phyloP scores from a whole-genome alignment of 2,329 filamentous ascomycete species.

The Drechslerella dactyloides region DNA sequence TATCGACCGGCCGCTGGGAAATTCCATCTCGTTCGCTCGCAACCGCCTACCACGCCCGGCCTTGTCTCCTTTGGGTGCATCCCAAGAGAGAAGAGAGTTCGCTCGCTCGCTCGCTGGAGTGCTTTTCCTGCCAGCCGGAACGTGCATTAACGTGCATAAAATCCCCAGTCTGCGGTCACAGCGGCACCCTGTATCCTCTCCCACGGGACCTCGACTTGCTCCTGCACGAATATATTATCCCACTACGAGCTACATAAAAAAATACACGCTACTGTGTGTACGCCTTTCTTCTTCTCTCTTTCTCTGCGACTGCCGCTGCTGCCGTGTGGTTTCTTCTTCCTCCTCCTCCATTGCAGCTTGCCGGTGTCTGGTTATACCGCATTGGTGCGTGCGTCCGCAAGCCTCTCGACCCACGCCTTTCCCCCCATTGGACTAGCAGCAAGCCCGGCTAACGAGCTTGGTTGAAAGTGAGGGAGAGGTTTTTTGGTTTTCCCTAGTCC shows the following conservation, averaged over 20 bases:
- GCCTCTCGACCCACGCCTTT: conserved; percentile 46
- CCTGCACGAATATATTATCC: background rate
- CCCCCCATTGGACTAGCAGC: conserved; percentile 45
- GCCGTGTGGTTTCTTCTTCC: conserved; percentile 31
- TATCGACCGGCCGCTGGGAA: background rate
- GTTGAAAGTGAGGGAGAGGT: conserved; percentile 36
- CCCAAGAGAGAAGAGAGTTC: conserved; percentile 50
- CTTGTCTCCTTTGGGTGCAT: too few species aligned
- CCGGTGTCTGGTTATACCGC: conserved; percentile 31
- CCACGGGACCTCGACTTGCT: conserved; percentile 42
- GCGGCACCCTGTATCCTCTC: conserved; percentile 50
- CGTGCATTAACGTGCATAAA: conserved; percentile 52
- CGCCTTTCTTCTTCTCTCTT: too few species aligned
- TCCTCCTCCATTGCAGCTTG: conserved; percentile 12
- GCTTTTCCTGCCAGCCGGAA: conserved; percentile 42
- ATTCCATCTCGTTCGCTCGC: background rate
- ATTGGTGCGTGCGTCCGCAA: conserved; percentile 44
- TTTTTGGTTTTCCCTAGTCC: conserved; percentile 19
- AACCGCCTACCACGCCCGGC: too few species aligned
- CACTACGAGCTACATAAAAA: background rate
- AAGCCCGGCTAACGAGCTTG: conserved; percentile 28
- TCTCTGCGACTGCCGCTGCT: background rate
- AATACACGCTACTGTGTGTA: too few species aligned
- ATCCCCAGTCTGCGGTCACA: conserved; percentile 50
- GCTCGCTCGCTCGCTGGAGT: conserved; percentile 8